Conservation (phyloP, 768 basidiomycete species). For the Mrakia hoshinonis region DNA sequence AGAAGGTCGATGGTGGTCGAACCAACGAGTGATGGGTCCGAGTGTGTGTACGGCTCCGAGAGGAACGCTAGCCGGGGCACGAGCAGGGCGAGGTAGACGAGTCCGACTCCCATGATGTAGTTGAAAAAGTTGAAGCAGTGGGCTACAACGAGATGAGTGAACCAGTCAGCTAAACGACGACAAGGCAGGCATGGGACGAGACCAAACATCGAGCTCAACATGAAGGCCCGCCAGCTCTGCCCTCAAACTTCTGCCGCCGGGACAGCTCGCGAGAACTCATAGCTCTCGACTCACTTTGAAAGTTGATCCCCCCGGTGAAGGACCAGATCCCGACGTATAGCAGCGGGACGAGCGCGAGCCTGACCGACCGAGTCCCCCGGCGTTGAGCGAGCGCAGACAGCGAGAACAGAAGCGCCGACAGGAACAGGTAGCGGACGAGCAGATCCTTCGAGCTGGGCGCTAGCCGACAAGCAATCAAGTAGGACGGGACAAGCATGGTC, state of each 20-base stretch:
- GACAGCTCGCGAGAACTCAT: background rate
- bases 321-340: conserved; percentile 5
- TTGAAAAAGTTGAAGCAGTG: conserved; percentile 6
- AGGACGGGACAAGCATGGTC: background rate
- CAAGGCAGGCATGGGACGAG: background rate
- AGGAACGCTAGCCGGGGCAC: conserved; percentile 19
- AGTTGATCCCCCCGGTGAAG: conserved; percentile 15
- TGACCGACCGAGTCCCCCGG: background rate
- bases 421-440: background rate
- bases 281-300: background rate
- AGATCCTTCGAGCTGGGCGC: background rate
- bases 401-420: background rate
- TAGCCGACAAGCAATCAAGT: background rate
- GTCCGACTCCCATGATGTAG: conserved; percentile 14
- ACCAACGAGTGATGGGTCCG: background rate
- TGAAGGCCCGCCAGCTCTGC: too few species aligned
- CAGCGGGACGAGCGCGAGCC: conserved; percentile 4
- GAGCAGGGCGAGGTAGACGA: conserved; percentile 17
- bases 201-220: background rate
- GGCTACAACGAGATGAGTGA: background rate
- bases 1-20: conserved; percentile 26
- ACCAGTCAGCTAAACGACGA: background rate
- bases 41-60: conserved; percentile 15
- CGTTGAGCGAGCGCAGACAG: conserved; percentile 20
- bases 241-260: too few species aligned